These are phyloP conservation scores for Diaporthe longicolla DNA, from an alignment of 2,329 filamentous ascomycete genomes.

Conservation along the genomic window DNA sequence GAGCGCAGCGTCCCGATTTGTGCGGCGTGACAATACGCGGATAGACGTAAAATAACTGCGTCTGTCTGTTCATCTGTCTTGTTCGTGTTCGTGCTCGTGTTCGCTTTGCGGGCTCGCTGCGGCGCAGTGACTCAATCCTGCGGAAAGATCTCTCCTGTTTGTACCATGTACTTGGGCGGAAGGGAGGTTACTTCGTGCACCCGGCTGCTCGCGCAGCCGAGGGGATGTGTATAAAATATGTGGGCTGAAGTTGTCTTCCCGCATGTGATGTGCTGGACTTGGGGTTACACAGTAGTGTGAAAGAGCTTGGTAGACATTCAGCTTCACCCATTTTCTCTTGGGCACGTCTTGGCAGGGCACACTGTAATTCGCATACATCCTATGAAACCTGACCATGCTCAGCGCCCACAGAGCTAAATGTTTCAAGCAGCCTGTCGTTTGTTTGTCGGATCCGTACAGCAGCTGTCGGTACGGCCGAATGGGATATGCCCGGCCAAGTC, in stretches of 20 bases:
- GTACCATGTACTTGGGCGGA: neutral
- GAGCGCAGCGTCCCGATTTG: neutral
- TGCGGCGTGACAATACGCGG: neutral
- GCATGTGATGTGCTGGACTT: too few species aligned
- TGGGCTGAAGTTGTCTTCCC: neutral
- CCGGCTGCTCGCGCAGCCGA: slow-evolving; percentile 1
- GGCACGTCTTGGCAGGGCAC: neutral
- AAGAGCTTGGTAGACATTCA: neutral
- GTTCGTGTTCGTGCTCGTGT: slow-evolving; percentile 2
- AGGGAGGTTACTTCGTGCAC: neutral
- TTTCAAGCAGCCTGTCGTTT: neutral
- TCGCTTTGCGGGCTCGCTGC: neutral
- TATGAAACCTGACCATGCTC: neutral
- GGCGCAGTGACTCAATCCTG: neutral
- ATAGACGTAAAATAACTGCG: neutral
- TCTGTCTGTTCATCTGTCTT: neutral
- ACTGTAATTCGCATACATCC: too few species aligned
- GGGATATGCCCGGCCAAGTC: neutral
- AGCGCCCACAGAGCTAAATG: neutral
- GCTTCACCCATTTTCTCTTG: too few species aligned
- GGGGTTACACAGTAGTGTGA: neutral
- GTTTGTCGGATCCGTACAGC: too few species aligned
- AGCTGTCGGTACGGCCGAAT: neutral
- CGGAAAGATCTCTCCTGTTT: too few species aligned
- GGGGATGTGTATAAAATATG: neutral